Base-by-base conservation (phyloP, 768 basidiomycete genomes). In the Russula foetens region DNA sequence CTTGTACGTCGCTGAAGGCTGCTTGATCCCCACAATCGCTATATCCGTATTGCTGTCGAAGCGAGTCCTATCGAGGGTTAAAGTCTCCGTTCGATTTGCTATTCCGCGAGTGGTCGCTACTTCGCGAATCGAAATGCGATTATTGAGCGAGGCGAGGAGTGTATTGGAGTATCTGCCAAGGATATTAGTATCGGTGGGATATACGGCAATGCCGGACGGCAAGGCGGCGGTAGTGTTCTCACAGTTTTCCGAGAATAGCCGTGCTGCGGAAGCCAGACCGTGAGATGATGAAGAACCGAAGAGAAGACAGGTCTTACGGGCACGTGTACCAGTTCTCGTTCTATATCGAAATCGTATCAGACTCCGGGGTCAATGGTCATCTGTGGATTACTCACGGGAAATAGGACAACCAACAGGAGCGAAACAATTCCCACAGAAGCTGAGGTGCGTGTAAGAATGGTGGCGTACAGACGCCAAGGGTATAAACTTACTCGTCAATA, bases 401-500 rank as follows among this genome's bases (percentile, higher is more conserved):
- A 41, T 19, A 56, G 19, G n/a, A 51, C 12, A 8, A 56, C 21
- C 49, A 51, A n/a, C 5, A 56, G 2, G 31, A 56, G 17, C 7
- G 60, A 5, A 9, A 51, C 11, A 7, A 61, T 23, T 17, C 54
- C 35, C 9, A 61, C 54, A 14, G 24, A 29, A 8, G 60, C 60
- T 61, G 33, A 41, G 39, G 24, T 7, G 9, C 21, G 3, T 2
- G 26, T 60, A 6, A 60, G 41, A 56, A 24, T 26, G 14, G 2
- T 5, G 11, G 26, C 4, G 26, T 5, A 9, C n/a, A 24, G 28
- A 15, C 8, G 29, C 35, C 24, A 33, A 56, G 24, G 21, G n/a
- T 24, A 17, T 7, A 35, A 17, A 50, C 53, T 33, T 24, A 48
- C 64, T 41, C 56, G 65, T 24, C 63, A 69, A 58, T 2, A 60